A percentile compares a stretch with the other conserved stretches of the same genome.
phyloP scores from a whole-genome alignment of 345 rosid species.

The Pugionium dolabratum region DNA sequence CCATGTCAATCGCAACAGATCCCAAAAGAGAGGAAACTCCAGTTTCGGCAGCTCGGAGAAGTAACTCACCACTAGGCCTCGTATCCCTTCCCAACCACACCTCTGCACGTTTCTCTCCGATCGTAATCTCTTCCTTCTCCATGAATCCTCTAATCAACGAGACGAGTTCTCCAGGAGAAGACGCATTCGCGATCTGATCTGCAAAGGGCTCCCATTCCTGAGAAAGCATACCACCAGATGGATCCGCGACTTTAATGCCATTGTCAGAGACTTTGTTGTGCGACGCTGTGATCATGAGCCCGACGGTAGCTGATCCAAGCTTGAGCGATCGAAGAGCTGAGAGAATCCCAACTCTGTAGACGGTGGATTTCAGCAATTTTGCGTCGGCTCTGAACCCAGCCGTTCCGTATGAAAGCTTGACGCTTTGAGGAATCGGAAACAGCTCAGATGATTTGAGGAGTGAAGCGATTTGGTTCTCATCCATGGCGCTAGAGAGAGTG shows the following conservation, averaged over 20 bases:
- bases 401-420: constrained; percentile 81
- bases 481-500: constrained; percentile 47
- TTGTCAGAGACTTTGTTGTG: constrained; percentile 83
- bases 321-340: constrained; percentile 81
- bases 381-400: constrained; percentile 89
- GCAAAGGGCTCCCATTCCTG: constrained; percentile 98
- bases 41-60: constrained; percentile 75
- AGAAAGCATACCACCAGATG: constrained; percentile 83
- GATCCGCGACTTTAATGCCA: constrained; percentile 86
- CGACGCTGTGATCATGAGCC: constrained; percentile 95
- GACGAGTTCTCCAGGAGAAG: constrained; percentile 54
- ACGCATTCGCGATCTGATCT: constrained; percentile 70
- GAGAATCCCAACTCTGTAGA: constrained; percentile 74
- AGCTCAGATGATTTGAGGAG: constrained; percentile 53
- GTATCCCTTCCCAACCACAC: constrained; percentile 86
- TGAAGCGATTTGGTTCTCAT: constrained; percentile 54
- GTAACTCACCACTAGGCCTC: constrained; percentile 91
- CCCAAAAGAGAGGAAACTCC: constrained; percentile 72
- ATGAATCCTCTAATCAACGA: constrained; percentile 60
- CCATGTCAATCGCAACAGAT: constrained; percentile 62
- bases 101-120: constrained; percentile 54
- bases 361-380: constrained; percentile 66
- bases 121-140: constrained; percentile 57
- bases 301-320: constrained; percentile 57
- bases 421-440: constrained; percentile 61